Percentiles rank a stretch among this genome's conserved stretches.
Conservation (phyloP, 1,284 basidiomycete species). For the Sanghuangporus baumii region DNA sequence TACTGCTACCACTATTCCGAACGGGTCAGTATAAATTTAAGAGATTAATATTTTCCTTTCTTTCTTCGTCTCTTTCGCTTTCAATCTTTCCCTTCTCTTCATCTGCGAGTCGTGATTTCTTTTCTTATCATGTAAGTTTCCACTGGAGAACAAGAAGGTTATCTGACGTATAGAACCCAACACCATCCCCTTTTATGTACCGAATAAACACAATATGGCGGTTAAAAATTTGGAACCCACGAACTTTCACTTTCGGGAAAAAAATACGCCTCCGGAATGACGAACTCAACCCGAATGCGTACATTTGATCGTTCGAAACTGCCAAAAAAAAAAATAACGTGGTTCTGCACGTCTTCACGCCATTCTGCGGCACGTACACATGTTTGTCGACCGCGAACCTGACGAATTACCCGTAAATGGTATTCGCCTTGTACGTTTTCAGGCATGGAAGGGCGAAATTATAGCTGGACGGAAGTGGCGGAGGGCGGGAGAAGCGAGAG, state of each 20-base stretch:
- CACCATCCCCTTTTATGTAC: neutral
- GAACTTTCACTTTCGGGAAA: too few relatives aligned
- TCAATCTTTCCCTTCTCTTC: neutral
- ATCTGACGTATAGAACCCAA: too few relatives aligned
- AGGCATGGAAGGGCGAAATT: neutral
- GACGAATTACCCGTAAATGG: neutral
- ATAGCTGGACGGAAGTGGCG: neutral
- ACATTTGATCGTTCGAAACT: too few relatives aligned
- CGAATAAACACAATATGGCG: neutral
- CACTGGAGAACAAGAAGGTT: too few relatives aligned
- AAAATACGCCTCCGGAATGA: too few relatives aligned
- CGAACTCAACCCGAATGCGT: too few relatives aligned
- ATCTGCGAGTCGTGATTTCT: neutral
- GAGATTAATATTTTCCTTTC: neutral
- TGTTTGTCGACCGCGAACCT: neutral
- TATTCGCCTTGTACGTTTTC: neutral
- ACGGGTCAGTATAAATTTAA: neutral
- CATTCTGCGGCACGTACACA: neutral
- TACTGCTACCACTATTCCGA: neutral
- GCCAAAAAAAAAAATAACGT: too few relatives aligned
- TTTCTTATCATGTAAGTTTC: neutral
- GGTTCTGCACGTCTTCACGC: too few relatives aligned
- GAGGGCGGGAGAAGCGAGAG: neutral
- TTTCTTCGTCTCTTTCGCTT: neutral
- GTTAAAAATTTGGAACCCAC: neutral